These are phyloP conservation scores for Pichia sp. DNA, from an alignment of 1,139 yeast genomes.

Conservation along the genomic window DNA sequence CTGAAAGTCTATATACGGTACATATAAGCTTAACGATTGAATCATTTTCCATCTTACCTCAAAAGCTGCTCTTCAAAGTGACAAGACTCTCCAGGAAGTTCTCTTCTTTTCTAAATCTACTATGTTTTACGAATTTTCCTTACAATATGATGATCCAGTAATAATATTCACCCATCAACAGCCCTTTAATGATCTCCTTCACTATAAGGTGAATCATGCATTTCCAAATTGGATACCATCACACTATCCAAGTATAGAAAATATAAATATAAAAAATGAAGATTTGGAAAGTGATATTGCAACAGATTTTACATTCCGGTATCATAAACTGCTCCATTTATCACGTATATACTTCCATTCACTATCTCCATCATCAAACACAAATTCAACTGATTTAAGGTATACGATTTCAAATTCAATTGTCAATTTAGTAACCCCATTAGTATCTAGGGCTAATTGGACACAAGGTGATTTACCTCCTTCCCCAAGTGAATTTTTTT, in stretches of 20 bases:
- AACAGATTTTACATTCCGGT: constrained; percentile 4
- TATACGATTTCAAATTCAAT: constrained; percentile 13
- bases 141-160: constrained; percentile 22
- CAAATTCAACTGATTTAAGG: constrained; percentile 3
- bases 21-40: too few species aligned
- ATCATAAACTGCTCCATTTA: constrained; percentile 8
- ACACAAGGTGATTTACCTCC: constrained; percentile 28
- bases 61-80: too few species aligned
- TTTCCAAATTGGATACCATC: constrained; percentile 12
- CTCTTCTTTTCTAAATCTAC: too few species aligned
- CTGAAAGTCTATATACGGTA: too few species aligned
- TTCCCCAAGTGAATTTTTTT: constrained; percentile 25
- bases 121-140: constrained; percentile 23
- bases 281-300: not conserved
- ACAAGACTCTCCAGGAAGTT: too few species aligned
- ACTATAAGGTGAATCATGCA: constrained; percentile 10
- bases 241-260: not conserved
- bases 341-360: constrained; percentile 3
- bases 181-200: constrained; percentile 6
- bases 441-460: constrained; percentile 25
- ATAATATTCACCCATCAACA: constrained; percentile 6
- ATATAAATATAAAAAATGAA: not conserved
- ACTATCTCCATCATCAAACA: constrained; percentile 2
- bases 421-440: constrained; percentile 28
- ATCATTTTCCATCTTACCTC: too few species aligned